Conservation (phyloP, 352 stramenopile species). For the Phytophthora macrochlamydospora region DNA sequence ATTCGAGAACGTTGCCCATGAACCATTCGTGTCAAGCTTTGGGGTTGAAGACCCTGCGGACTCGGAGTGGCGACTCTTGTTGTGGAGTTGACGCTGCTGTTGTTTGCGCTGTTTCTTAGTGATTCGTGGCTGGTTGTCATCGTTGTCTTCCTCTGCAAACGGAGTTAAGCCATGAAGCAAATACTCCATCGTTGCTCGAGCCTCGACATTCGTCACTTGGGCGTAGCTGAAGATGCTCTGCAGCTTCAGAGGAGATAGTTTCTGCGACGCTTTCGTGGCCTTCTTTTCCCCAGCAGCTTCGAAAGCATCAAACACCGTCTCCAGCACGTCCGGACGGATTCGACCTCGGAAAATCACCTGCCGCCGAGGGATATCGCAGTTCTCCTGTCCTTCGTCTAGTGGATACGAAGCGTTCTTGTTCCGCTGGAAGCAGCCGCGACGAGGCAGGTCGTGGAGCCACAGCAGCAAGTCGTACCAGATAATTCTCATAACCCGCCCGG, state of each 20-base stretch:
- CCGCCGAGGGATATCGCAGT: neutral
- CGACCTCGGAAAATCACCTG: slow-evolving; percentile 2
- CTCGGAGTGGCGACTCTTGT: too few species aligned
- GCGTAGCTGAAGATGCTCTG: slow-evolving; percentile 8
- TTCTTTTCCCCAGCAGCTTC: neutral
- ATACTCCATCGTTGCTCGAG: slow-evolving; percentile 4
- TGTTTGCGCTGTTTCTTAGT: neutral
- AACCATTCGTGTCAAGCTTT: too few species aligned
- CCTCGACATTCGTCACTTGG: slow-evolving; percentile 2
- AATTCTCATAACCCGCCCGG: slow-evolving; percentile 17
- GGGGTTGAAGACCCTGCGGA: too few species aligned
- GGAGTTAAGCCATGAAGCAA: neutral
- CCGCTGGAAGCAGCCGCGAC: neutral
- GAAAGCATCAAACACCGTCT: neutral
- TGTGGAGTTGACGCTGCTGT: too few species aligned
- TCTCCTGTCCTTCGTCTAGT: neutral
- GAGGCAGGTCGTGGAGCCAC: neutral
- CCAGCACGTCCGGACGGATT: slow-evolving; percentile 12
- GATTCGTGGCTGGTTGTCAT: neutral
- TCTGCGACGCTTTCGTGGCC: neutral
- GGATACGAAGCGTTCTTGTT: neutral
- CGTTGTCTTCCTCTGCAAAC: neutral
- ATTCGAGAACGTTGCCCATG: too few species aligned
- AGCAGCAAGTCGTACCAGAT: slow-evolving; percentile 5
- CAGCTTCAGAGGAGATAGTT: slow-evolving; percentile 1